Evolutionary conservation across 2,329 filamentous ascomycete genomes (phyloP).

Genomic region (Verticillium dahliae): DNA sequence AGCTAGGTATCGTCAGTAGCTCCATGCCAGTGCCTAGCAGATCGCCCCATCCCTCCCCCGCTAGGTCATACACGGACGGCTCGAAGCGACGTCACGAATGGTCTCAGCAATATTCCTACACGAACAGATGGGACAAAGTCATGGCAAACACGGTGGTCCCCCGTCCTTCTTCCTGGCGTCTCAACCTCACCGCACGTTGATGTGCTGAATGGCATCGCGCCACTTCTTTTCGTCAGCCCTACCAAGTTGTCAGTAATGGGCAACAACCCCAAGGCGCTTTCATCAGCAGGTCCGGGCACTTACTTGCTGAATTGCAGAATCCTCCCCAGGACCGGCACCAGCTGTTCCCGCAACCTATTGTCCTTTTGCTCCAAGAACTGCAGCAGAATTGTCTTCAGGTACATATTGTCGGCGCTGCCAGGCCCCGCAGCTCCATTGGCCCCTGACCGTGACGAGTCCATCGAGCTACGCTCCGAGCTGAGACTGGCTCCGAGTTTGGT

Average conservation of each 20-base stretch:
- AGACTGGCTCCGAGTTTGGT: slow-evolving; percentile 28
- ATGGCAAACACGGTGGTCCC: neutral
- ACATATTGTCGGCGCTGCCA: slow-evolving; percentile 45
- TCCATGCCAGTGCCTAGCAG: neutral
- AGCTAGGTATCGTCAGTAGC: neutral
- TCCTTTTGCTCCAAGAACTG: slow-evolving; percentile 80
- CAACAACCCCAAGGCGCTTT: neutral
- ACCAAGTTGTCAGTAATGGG: slow-evolving; percentile 10
- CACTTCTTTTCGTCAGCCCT: slow-evolving; percentile 76
- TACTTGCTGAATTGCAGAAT: slow-evolving; percentile 71
- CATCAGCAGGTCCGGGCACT: slow-evolving; percentile 23
- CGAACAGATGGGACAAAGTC: neutral
- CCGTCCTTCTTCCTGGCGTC: neutral
- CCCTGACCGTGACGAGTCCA: slow-evolving; percentile 38
- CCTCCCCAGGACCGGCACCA: slow-evolving; percentile 72
- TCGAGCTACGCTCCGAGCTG: slow-evolving; percentile 32
- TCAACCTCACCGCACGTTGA: slow-evolving; percentile 25
- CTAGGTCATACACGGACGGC: neutral
- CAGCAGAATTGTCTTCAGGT: slow-evolving; percentile 74
- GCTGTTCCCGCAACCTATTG: slow-evolving; percentile 65
- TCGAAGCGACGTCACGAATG: neutral
- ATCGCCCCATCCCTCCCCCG: neutral
- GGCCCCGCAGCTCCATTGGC: slow-evolving; percentile 24
- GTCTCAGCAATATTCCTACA: neutral
- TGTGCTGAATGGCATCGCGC: slow-evolving; percentile 64